Base-by-base conservation (phyloP, 1,139 yeast genomes). In the Trichomonascaceae sp. region DNA sequence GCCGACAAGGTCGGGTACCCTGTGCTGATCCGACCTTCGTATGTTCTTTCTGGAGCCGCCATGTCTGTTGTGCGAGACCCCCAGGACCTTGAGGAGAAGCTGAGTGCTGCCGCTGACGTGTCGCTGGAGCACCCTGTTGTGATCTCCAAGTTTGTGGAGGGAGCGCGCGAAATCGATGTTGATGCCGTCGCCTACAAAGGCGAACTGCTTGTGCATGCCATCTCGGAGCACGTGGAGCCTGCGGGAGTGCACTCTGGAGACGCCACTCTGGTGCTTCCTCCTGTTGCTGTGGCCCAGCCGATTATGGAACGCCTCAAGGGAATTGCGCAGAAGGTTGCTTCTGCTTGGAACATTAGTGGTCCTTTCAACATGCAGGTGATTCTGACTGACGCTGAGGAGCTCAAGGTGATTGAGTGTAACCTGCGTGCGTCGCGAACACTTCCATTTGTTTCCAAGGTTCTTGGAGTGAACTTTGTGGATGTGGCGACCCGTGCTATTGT, bases 171-270 rank as follows among this genome's bases (percentile, higher is more conserved):
- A 64, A 87, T 89, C 54, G 98, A 89, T 59, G 80, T 89, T 48
- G 98, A 89, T 63, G 97, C 84, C 41, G 98, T 89, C 52, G 97
- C 98, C 26, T 64, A 71, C 50, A 69, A 84, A 37, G 98, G 98
- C 52, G 62, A 76, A 51, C 82, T 89, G 35, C 62, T 89, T 43
- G 89, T 89, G 37, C 98, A 89, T 60, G 98, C 94, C 38, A 82
- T 89, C 39, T 84, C 96, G 41, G 98, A 89, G 64, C 98, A 89
- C 59, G 93, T 87, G 50, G 98, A 89, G 65, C 85, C 89, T 53
- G 98, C 98, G 15, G 98, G 98, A 67, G 85, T 89, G 36, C 98
- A 89, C 63, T 85, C 97, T 30, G 98, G 98, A 60, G 98, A 89
- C 61, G 98, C 98, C 32, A 85, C 97, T 28, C 71, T 89, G 52